Evolutionary conservation across 1,284 basidiomycete genomes (phyloP).

Genomic region (Cutaneotrichosporon cyanovorans): DNA sequence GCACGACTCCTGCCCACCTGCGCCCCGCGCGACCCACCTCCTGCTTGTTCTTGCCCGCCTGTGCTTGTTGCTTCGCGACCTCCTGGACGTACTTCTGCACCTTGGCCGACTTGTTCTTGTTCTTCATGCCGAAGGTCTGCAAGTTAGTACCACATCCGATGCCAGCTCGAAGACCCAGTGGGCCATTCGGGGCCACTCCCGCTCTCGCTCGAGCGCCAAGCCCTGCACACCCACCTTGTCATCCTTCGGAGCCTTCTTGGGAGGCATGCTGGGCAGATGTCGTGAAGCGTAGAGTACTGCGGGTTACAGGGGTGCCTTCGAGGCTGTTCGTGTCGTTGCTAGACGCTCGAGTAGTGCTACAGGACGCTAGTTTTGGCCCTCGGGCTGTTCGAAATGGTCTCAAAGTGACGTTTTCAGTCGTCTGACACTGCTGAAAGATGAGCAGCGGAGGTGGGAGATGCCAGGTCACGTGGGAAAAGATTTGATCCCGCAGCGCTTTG

Average conservation of each 20-base stretch:
- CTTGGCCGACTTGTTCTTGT: conserved; percentile 92
- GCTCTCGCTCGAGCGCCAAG: conserved; percentile 11
- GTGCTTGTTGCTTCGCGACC: conserved; percentile 62
- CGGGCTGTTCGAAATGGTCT: no score
- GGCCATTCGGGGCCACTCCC: background rate
- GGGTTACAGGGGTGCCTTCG: background rate
- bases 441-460: no score
- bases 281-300: no score
- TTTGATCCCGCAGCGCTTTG: no score
- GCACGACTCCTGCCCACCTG: background rate
- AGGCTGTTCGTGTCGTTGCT: background rate
- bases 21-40: conserved; percentile 37
- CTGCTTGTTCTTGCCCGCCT: conserved; percentile 70
- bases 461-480: no score
- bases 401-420: no score
- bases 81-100: conserved; percentile 76
- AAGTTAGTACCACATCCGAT: background rate
- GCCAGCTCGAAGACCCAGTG: background rate
- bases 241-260: conserved; percentile 34
- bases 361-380: no score
- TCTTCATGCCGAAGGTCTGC: conserved; percentile 77
- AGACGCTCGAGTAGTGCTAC: no score
- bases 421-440: no score
- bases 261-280: conserved; percentile 32
- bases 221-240: conserved; percentile 26